Base-by-base conservation (phyloP, 768 basidiomycete genomes). In the Imleria badia region DNA sequence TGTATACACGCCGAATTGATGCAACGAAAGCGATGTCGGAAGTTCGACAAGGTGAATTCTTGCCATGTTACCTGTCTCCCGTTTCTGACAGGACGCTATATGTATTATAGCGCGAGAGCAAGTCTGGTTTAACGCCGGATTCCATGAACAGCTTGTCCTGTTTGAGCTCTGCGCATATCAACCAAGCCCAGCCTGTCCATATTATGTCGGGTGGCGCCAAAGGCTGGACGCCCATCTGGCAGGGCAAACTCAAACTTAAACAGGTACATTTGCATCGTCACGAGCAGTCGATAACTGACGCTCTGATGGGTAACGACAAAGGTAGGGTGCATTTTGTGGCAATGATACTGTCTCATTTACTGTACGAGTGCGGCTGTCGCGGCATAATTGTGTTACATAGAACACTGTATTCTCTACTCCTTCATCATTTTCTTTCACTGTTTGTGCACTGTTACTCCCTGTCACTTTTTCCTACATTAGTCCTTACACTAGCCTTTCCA, bases 41-140 rank as follows among this genome's bases (percentile, higher is more conserved):
- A 33, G 81, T 90, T 55, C 79, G 87, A 66, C 66, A 76, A 70
- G 83, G 88, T 85, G 56, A 72, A 54, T 60, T 36, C 23, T 35
- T 34, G 17, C 40, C 54, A 23, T 48, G 36, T 49, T 40, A 54
- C 13, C 54, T 19, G 45, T 58, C 19, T 15, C 39, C 20, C 19
- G 35, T 35, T 33, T 52, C 52, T 59, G 26, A 57, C 15, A 34
- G 8, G 31, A 57, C 13, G 15, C 35, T n/a, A n/a, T n/a, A n/a
- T 29, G 15, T 22, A 47, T 34, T 14, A 38, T 60, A 89, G 87
- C 81, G 45, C 85, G 87, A 45, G 83, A 87, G 69, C 86, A 89
- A 63, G 86, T 89, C 48, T 89, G 87, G 87, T 80, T 83, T 56
- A 87, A 83, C 57, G 80, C 85, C n/a, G 88, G 87, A 41, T 89